Conservation (phyloP, 129 eudicot genomes). For the Pseudognaphalium luteoalbum region DNA sequence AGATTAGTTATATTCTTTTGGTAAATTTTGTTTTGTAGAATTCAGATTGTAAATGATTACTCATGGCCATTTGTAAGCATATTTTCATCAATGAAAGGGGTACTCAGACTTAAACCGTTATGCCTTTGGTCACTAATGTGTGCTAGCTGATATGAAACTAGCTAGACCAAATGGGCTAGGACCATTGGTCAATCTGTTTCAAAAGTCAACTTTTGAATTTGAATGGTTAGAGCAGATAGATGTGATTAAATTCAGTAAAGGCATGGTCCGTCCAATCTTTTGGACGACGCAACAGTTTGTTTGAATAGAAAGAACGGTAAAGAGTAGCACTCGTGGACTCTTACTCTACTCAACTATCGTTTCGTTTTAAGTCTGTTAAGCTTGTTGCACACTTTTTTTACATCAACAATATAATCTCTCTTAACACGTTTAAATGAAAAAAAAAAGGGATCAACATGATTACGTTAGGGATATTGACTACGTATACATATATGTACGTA, state of each 20-base stretch:
- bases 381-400: no score
- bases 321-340: no score
- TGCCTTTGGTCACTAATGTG: slow-evolving; percentile 3
- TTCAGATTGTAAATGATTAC: slow-evolving; percentile 20
- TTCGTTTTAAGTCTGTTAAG: no score
- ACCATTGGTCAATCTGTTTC: neutral
- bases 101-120: neutral
- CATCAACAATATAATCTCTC: no score
- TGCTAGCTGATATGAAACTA: slow-evolving; percentile 2
- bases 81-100: slow-evolving; percentile 6
- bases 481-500: no score
- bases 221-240: slow-evolving; percentile 11
- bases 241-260: slow-evolving; percentile 2
- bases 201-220: slow-evolving; percentile 10
- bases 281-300: neutral
- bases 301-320: neutral
- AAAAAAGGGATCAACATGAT: no score
- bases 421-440: no score
- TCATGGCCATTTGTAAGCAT: slow-evolving; percentile 13
- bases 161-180: neutral
- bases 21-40: slow-evolving; percentile 10
- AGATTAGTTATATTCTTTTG: slow-evolving; percentile 25
- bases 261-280: neutral
- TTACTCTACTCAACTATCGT: no score
- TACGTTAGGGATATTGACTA: no score